Conservation (phyloP, 345 rosid genomes). For the Angophora floribunda region DNA sequence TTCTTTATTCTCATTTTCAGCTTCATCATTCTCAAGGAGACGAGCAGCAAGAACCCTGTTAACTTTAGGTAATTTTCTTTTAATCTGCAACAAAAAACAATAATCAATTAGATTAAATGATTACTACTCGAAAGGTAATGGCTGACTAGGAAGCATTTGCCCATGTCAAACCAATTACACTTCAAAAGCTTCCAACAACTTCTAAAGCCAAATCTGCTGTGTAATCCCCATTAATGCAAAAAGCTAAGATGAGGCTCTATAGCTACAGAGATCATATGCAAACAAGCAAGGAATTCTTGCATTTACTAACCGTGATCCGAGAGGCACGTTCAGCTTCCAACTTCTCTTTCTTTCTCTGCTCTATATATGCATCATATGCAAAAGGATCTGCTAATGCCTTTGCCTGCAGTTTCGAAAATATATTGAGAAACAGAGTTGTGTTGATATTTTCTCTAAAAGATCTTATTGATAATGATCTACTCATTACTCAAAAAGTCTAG, state of each 20-base stretch:
- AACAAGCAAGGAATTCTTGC: neutral
- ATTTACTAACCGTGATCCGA: conserved; percentile 69
- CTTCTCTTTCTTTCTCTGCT: conserved; percentile 56
- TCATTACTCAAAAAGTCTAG: neutral
- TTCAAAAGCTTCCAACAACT: neutral
- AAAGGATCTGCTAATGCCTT: conserved; percentile 60
- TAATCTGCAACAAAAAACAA: conserved; percentile 28
- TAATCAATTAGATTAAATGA: neutral
- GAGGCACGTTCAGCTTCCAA: conserved; percentile 35
- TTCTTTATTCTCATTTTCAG: conserved; percentile 31
- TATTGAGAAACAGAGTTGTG: neutral
- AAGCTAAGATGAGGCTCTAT: neutral
- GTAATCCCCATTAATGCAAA: neutral
- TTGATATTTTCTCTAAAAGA: neutral
- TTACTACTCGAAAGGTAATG: neutral
- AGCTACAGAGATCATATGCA: neutral
- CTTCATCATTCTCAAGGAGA: conserved; percentile 47
- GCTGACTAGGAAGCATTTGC: neutral
- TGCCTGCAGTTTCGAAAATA: conserved; percentile 32
- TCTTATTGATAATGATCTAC: neutral
- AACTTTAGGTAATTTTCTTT: conserved; percentile 64
- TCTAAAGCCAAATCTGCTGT: neutral
- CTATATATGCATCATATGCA: conserved; percentile 49
- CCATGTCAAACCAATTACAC: neutral
- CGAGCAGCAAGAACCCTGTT: conserved; percentile 56